Evolutionary conservation across 352 stramenopile genomes (phyloP).

Genomic region (Sclerospora graminicola): DNA sequence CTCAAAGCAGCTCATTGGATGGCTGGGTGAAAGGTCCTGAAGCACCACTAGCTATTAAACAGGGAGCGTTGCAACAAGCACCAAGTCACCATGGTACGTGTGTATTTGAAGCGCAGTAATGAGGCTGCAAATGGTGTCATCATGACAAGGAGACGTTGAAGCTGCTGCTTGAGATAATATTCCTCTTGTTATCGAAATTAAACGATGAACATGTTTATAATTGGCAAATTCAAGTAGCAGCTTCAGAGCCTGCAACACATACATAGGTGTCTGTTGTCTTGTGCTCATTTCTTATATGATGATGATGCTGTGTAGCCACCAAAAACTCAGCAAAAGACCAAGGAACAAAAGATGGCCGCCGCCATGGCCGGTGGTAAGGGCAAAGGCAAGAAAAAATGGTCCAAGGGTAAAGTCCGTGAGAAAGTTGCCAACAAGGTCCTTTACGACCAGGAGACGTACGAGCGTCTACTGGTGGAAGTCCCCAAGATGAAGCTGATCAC

Average conservation of each 20-base stretch:
- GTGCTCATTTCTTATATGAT: constrained; percentile 1
- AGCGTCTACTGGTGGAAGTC: constrained; percentile 95
- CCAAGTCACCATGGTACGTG: constrained; percentile 79
- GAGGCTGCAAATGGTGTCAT: not conserved
- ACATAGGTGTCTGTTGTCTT: not conserved
- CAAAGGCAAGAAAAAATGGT: constrained; percentile 99
- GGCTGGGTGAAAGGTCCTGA: no score
- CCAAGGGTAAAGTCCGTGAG: constrained; percentile 99
- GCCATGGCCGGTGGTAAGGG: constrained; percentile 96
- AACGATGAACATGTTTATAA: no score
- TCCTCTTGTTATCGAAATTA: no score
- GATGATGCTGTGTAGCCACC: constrained; percentile 67
- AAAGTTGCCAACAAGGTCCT: constrained; percentile 99
- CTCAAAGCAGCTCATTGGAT: constrained; percentile 19
- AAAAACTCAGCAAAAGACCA: constrained; percentile 99
- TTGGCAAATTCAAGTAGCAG: constrained; percentile 4
- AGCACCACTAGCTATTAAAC: constrained; percentile 56
- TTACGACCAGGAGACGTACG: constrained; percentile 99
- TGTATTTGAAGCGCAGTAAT: not conserved
- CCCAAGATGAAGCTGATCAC: constrained; percentile 99
- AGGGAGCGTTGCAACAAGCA: constrained; percentile 70
- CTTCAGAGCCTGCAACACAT: not conserved
- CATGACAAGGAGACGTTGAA: constrained; percentile 5
- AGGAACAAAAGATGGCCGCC: constrained; percentile 99
- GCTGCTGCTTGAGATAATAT: constrained; percentile 5